Evolutionary conservation across 805 yeast species (phyloP), one percentile per base, ranked within the genome.

Genomic region (Helenozyma rhizophorensis): DNA sequence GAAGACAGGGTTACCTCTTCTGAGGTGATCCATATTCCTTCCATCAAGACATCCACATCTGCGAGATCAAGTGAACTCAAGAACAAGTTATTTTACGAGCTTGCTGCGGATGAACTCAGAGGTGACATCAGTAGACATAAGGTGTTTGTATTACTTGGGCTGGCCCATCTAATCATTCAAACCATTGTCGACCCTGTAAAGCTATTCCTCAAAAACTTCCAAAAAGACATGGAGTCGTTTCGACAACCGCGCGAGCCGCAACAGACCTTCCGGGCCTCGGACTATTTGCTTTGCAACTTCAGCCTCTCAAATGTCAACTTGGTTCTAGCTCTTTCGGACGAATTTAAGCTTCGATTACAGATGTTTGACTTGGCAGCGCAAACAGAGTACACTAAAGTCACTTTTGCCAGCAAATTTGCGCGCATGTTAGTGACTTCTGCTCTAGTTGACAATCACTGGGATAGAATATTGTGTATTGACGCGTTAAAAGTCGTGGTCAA

Each of bases 121-220:
- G 45, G 49, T 5, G 27, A 30, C 11, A 42, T 54, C 19, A 67
- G 64, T 37, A 46, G 51, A n/a, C 57, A 51, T 32, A 58, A 59
- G 30, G 21, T 58, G 11, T 60, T 61, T 36, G 50, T 54, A 1
- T 26, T 59, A 0, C 33, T 66, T 15, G 70, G 72, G 3, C 42
- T 62, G 25, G 32, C 60, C 2, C 57, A 62, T 27, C 28, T 62
- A 15, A 31, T 65, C 14, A 47, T 45, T 18, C 59, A 60, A 34
- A 51, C 56, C 21, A 32, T 65, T 2, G 12, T 62, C 4, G 39
- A 33, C 14, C 72, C 71, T 1, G 28, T 62, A 5, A 48, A 47
- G 23, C 13, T 37, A 8, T 47, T 60, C 7, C 48, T 40, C 23
- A 22, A 34, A 12, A 56, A 55, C 25, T 26, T 62, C 15, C 46